phyloP scores from a whole-genome alignment of 2,329 filamentous ascomycete species.

The Tolypocladium pustulatum region DNA sequence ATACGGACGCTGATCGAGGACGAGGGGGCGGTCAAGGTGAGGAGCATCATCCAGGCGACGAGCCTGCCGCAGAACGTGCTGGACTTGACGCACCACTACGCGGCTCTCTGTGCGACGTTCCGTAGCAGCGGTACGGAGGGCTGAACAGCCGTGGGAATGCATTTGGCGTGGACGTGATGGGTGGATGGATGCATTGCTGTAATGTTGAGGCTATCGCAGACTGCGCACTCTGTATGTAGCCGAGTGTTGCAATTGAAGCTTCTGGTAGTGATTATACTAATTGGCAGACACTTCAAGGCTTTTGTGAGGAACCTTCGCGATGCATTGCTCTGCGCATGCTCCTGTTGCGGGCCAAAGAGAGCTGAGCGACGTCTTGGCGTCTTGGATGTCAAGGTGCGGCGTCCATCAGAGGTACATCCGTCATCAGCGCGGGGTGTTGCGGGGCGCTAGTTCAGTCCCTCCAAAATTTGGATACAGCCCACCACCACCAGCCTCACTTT shows the following conservation, averaged over 20 bases:
- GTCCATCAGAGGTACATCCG: neutral
- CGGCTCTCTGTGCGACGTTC: constrained; percentile 87
- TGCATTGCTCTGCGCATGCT: neutral
- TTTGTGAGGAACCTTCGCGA: neutral
- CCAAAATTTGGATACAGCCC: neutral
- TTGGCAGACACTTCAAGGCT: neutral
- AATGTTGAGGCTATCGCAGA: neutral
- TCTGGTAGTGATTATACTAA: neutral
- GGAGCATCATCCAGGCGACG: constrained; percentile 94
- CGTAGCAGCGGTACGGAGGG: constrained; percentile 87
- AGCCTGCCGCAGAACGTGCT: constrained; percentile 87
- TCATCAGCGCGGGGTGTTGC: neutral
- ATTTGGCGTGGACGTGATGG: neutral
- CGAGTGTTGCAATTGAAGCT: neutral
- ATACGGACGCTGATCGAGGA: constrained; percentile 93
- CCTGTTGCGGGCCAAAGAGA: neutral
- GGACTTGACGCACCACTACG: constrained; percentile 93
- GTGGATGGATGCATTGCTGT: neutral
- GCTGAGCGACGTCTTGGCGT: neutral
- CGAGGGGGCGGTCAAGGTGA: constrained; percentile 92
- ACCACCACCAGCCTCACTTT: neutral
- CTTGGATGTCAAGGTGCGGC: neutral
- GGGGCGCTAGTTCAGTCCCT: neutral
- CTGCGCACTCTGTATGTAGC: neutral
- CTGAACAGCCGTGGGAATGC: constrained; percentile 24